Base-by-base conservation (phyloP, 768 basidiomycete genomes). In the Mrakia blollopis region DNA sequence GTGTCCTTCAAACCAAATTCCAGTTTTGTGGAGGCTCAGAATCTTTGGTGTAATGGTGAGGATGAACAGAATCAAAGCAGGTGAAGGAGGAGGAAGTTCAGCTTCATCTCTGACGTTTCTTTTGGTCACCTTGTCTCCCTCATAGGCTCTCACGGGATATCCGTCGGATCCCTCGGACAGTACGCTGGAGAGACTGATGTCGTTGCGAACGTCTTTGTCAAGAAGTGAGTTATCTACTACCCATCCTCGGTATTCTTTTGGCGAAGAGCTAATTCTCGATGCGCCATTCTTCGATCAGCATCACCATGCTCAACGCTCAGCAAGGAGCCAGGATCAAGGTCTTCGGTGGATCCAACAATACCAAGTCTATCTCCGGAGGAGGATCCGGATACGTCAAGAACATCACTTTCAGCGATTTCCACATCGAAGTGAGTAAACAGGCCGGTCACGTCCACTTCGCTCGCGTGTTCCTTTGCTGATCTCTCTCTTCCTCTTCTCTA, bases 271-370 rank as follows among this genome's bases (percentile, higher is more conserved):
- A 14, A 44, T 13, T 2, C 39, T 44, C 14, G 10, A 2, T 13
- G 14, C 44, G 44, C 44, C 14, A 9, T 44, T 14, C 11, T 41
- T 44, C 44, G 10, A 44, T 13, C 18, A 50, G 47, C 80, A 85
- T 90, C 78, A 85, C 83, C 41, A 89, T 90, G 88, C 83, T 86
- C 16, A 89, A 89, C 74, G 88, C 88, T 14, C 85, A 88, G 80
- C 90, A 90, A 79, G 90, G 89, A 0, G 89, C 89, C 0, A 85
- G 90, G 47, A 90, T 90, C 82, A 91, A 91, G 81, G 87, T 88
- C 0, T 91, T 87, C 85, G 89, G 88, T 8, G 90, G 89, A 7
- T 84, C 86, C 23, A 86, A 86, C 72, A 88, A 89, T 39, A 89
- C 89, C 6, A 85, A 86, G 52, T 88, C 88, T 11, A 86, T 88